These are phyloP conservation scores for Kazachstania sp. DNA, from an alignment of 1,139 yeast species.

Conservation along the genomic window DNA sequence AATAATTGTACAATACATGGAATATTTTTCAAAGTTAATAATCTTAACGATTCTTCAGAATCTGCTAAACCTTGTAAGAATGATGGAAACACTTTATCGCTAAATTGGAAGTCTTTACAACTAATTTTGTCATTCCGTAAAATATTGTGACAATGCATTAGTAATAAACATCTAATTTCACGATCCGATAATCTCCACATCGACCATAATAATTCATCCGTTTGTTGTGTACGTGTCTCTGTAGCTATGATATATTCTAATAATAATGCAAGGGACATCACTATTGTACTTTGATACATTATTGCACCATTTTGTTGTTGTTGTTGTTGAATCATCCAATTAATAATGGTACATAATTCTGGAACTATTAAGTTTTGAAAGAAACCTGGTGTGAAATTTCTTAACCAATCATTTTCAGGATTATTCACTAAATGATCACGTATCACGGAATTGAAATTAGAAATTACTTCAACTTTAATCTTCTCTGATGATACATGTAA, in stretches of 20 bases:
- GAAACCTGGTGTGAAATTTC: constrained; percentile 42
- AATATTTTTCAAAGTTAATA: constrained; percentile 69
- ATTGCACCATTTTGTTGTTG: too few species aligned
- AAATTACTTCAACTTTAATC: constrained; percentile 21
- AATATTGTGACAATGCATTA: constrained; percentile 49
- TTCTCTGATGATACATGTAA: constrained; percentile 24
- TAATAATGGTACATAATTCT: constrained; percentile 28
- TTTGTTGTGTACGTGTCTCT: not conserved
- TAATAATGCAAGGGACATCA: constrained; percentile 17
- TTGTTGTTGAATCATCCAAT: not conserved
- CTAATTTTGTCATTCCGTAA: constrained; percentile 39
- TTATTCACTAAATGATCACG: not conserved
- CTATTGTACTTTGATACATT: not conserved
- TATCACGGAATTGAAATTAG: constrained; percentile 9
- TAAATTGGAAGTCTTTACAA: constrained; percentile 49
- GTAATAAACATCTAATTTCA: constrained; percentile 60
- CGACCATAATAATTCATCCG: constrained; percentile 17
- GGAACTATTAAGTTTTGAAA: constrained; percentile 61
- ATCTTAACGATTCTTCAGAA: constrained; percentile 70
- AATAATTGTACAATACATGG: constrained; percentile 57
- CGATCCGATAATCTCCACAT: constrained; percentile 66
- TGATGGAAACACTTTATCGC: constrained; percentile 58
- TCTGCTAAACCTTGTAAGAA: constrained; percentile 77
- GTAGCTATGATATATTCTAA: constrained; percentile 15
- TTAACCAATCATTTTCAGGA: not conserved